Conservation (phyloP, 2,329 filamentous ascomycete genomes). For the Ophiobolus disseminans region DNA sequence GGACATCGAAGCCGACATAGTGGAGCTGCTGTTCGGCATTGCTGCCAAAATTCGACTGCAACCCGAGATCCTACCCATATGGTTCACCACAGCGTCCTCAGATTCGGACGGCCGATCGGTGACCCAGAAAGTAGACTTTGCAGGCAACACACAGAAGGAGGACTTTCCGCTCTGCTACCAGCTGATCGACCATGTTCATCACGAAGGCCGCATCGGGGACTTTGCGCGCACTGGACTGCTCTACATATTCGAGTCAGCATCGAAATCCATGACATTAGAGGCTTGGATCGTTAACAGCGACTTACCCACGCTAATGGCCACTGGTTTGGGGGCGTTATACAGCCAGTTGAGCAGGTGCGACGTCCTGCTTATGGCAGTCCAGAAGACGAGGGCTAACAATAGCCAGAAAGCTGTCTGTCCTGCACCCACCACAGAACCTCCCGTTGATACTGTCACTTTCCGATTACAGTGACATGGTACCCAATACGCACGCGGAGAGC, state of each 20-base stretch:
- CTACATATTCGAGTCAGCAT: slow-evolving; percentile 94
- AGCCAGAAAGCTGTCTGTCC: slow-evolving; percentile 76
- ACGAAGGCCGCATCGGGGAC: slow-evolving; percentile 92
- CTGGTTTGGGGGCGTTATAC: slow-evolving; percentile 81
- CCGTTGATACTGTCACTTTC: slow-evolving; percentile 88
- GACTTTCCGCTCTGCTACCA: slow-evolving; percentile 97
- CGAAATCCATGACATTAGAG: slow-evolving; percentile 80
- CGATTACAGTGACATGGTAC: slow-evolving; percentile 79
- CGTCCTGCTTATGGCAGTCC: neutral
- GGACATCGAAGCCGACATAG: slow-evolving; percentile 85
- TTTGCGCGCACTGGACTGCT: slow-evolving; percentile 93
- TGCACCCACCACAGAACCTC: slow-evolving; percentile 75
- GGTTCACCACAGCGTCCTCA: slow-evolving; percentile 73
- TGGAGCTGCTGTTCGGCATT: slow-evolving; percentile 94
- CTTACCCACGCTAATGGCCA: slow-evolving; percentile 95
- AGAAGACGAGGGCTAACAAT: slow-evolving; percentile 13
- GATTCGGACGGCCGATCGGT: slow-evolving; percentile 50
- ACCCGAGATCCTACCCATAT: slow-evolving; percentile 83
- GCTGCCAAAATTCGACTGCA: slow-evolving; percentile 94
- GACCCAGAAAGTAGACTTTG: slow-evolving; percentile 72
- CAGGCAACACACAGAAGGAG: slow-evolving; percentile 81
- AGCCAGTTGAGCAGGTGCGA: slow-evolving; percentile 69
- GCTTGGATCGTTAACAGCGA: slow-evolving; percentile 98
- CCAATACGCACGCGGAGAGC: slow-evolving; percentile 70
- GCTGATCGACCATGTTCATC: slow-evolving; percentile 94